Percentiles rank a stretch among this genome's conserved stretches.
These are phyloP conservation scores for Conticribra weissflogii DNA, from an alignment of 108 stramenopile genomes.

Conservation along the genomic window DNA sequence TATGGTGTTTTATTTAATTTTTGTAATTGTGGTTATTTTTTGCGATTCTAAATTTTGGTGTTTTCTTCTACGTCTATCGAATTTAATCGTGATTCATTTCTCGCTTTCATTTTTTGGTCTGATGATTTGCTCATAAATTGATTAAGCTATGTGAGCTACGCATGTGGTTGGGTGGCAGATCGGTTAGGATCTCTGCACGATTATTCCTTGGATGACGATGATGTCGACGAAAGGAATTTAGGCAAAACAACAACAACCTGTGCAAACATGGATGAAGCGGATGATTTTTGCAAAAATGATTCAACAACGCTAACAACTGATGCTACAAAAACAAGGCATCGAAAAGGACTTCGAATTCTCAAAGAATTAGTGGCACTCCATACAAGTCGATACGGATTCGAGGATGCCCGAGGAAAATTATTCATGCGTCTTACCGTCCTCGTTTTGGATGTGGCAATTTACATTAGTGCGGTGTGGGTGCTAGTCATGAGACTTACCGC, in stretches of 20 bases:
- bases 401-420: constrained; percentile 75
- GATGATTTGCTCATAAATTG: too few relatives aligned
- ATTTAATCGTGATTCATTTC: too few relatives aligned
- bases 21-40: too few relatives aligned
- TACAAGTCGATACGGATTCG: constrained; percentile 78
- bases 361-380: constrained; percentile 58
- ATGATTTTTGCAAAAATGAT: background rate
- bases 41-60: too few relatives aligned
- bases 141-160: constrained; percentile 79
- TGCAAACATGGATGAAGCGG: too few relatives aligned
- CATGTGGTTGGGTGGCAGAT: constrained; percentile 67
- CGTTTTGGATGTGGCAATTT: constrained; percentile 64
- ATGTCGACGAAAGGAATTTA: constrained; percentile 2
- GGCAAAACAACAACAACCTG: background rate
- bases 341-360: constrained; percentile 30
- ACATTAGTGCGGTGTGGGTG: constrained; percentile 60
- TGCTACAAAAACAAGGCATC: background rate
- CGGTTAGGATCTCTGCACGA: constrained; percentile 52
- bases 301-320: background rate
- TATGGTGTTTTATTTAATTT: too few relatives aligned
- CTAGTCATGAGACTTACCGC: constrained; percentile 10
- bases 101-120: too few relatives aligned
- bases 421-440: constrained; percentile 85
- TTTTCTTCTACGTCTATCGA: too few relatives aligned
- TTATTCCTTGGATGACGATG: background rate